Evolutionary conservation across 805 yeast genomes (phyloP).

Genomic region (Lachancea fermentati): DNA sequence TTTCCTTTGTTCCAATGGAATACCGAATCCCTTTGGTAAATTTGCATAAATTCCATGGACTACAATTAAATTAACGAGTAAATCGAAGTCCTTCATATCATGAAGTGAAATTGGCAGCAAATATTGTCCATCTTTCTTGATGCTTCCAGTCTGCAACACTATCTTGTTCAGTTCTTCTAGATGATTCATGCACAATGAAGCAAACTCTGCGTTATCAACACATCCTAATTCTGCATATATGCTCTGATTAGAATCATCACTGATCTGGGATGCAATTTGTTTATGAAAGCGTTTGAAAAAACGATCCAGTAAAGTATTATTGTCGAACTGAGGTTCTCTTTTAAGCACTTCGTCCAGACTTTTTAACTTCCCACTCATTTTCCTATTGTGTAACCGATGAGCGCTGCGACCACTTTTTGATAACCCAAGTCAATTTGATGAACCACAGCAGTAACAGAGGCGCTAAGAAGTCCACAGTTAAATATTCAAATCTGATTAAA

Average conservation of each 20-base stretch:
- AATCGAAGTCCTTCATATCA: constrained; percentile 73
- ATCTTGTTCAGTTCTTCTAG: constrained; percentile 13
- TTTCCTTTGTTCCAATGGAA: constrained; percentile 57
- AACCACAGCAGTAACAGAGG: too few relatives aligned
- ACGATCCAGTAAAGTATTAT: constrained; percentile 32
- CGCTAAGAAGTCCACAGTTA: too few relatives aligned
- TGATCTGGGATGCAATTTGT: constrained; percentile 14
- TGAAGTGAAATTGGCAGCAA: constrained; percentile 66
- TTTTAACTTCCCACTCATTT: constrained; percentile 7
- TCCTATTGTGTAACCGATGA: too few relatives aligned
- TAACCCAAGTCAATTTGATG: too few relatives aligned
- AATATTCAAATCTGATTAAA: too few relatives aligned
- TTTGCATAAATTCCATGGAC: constrained; percentile 68
- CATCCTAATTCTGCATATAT: constrained; percentile 14
- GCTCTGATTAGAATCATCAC: constrained; percentile 1
- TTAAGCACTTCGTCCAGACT: constrained; percentile 13
- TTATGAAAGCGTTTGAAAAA: constrained; percentile 23
- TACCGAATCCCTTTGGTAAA: constrained; percentile 50
- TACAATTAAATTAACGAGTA: constrained; percentile 56
- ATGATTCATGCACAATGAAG: constrained; percentile 13
- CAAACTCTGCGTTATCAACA: constrained; percentile 17
- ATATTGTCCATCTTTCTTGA: constrained; percentile 17
- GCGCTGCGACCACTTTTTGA: too few relatives aligned
- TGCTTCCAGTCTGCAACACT: neutral
- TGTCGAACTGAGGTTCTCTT: constrained; percentile 28